Base-by-base conservation (phyloP, 208 protist species). In the Phytomonas serpens region DNA sequence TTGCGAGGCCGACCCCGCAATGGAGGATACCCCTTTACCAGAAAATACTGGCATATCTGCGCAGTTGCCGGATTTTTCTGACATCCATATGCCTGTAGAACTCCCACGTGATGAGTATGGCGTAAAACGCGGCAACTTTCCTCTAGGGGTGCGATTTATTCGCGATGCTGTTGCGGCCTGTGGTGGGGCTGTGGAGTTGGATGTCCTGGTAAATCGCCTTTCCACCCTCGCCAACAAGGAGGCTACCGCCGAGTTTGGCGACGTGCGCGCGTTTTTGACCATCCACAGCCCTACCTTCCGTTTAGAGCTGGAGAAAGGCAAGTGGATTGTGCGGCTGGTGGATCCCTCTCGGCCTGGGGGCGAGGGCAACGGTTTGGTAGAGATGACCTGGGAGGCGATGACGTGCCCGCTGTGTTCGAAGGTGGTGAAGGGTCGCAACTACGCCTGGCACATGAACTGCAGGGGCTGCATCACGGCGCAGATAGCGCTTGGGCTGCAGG, bases 31-130 rank as follows among this genome's bases (percentile, higher is more conserved):
- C 47, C 37, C 38, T 32, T 64, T 65, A 16, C 69, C 47, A 30
- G 73, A 67, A 52, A 68, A 77, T 14, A 32, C 73, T 16, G 6
- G 69, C 40, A 57, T 42, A 0, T 51, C n/a, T 0, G 37, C 30
- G 30, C 11, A n/a, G 40, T 23, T n/a, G 42, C 38, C 5, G 34
- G 52, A 92, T 67, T 94, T 84, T 71, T 88, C 88, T 0, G 92
- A 97, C 69, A 81, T 97, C 27, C 74, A 84, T 27, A 93, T 97
- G 89, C 93, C 93, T 4, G 51, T 84, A 29, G 90, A 94, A 63
- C 77, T 96, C n/a, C 93, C 93, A 0, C 86, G 93, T 37, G 93
- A 97, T 67, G 91, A 97, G 74, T 89, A 87, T 72, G 93, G 91
- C 34, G 93, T 97, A 31, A 86, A 91, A 73, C 81, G 86, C 9